Evolutionary conservation across 164 flowering plant species (phyloP), one percentile per base, ranked within the genome.

Genomic region (Magnolia sinica): DNA sequence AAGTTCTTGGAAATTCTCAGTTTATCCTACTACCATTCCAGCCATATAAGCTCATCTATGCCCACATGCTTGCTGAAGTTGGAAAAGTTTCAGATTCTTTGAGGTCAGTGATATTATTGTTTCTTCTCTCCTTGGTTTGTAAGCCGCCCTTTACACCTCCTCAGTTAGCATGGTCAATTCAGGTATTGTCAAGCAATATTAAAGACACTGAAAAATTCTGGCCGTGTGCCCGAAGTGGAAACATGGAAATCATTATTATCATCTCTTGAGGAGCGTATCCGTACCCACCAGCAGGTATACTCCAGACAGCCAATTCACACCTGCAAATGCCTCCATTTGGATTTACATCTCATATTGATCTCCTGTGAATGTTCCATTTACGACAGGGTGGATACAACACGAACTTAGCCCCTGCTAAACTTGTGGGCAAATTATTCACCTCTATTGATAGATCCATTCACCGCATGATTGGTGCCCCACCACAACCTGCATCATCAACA

Each of bases 1-100:
- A 90, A 86, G 91, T 88, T 80, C 95, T 96, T 66, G 99, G 99
- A 65, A 96, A 96, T 83, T 92, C 99, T 74, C 99, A 96, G 89
- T 96, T 84, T 78, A 80, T 84, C 72, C 85, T 96, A 77, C 90
- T 86, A 76, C 96, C 97, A 11, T 96, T 96, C 86, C 99, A 92
- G 84, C 99, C 99, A 66, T 96, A 96, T 86, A 96, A 96, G 85
- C 88, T 94, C 77, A 77, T 96, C 59, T 96, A 96, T 84, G 99
- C 99, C 18, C 77, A 88, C 84, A 96, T 96, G 99, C 87, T 96
- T 65, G 97, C 95, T 80, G 99, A 96, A 89, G 94, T 93, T 75
- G 99, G 99, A 29, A 94, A 89, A 81, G 76, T 94, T 81, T 88
- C 98, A 18, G 99, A 91, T 64, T 87, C 99, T 16, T 77, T 84